Percentiles rank a stretch among this genome's conserved stretches.
Conservation (phyloP, 2,329 filamentous ascomycete species). For the Zasmidium cellare region DNA sequence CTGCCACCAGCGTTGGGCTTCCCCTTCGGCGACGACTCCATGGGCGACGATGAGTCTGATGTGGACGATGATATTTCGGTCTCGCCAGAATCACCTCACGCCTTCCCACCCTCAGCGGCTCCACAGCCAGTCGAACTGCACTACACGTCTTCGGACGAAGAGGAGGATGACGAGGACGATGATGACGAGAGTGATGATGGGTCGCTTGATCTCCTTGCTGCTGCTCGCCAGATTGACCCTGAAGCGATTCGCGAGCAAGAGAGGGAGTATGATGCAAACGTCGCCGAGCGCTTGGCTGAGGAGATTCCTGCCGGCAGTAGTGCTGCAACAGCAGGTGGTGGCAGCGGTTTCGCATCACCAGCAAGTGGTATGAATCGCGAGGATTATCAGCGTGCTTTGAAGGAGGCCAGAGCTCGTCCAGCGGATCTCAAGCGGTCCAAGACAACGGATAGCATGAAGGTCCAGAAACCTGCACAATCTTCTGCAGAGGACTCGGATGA, state of each 20-base stretch:
- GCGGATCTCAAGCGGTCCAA: conserved; percentile 13
- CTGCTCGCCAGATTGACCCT: conserved; percentile 45
- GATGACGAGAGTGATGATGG: conserved; percentile 37
- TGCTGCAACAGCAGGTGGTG: conserved; percentile 50
- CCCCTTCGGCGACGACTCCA: conserved; percentile 38
- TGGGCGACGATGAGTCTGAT: conserved; percentile 36
- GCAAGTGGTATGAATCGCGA: conserved; percentile 21
- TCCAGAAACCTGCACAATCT: conserved; percentile 14
- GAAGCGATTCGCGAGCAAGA: conserved; percentile 42
- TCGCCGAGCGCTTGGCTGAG: conserved; percentile 50
- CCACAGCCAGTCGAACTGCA: conserved; percentile 35
- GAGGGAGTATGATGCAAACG: conserved; percentile 48
- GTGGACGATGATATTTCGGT: conserved; percentile 33
- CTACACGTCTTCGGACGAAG: conserved; percentile 30
- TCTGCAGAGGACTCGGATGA: conserved; percentile 8
- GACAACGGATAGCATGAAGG: conserved; percentile 26
- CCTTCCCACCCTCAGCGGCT: conserved; percentile 29
- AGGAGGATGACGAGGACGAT: conserved; percentile 33
- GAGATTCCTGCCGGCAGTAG: conserved; percentile 51
- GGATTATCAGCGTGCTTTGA: conserved; percentile 22
- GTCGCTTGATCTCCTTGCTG: conserved; percentile 47
- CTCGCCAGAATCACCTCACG: conserved; percentile 22
- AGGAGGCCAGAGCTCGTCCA: conserved; percentile 11
- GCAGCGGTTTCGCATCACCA: conserved; percentile 49
- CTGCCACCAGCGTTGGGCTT: conserved; percentile 47